Base-by-base conservation (phyloP, 176 grass and related monocot species). In the Zizania latifolia region DNA sequence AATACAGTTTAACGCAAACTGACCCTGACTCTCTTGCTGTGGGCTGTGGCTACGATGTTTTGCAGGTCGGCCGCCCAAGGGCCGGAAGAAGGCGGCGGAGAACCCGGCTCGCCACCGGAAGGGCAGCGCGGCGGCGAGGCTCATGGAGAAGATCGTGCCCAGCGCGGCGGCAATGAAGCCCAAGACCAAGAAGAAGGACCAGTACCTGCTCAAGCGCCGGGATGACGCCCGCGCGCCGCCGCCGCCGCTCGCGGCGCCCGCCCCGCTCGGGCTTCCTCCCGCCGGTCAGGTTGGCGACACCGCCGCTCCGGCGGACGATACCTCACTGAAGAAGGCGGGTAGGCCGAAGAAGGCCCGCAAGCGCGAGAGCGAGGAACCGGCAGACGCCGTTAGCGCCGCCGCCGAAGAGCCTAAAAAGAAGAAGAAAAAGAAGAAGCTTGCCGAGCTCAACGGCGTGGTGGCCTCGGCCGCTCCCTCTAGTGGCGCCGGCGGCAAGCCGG, bases 141-240 rank as follows among this genome's bases (percentile, higher is more conserved):
- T 84, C 70, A 80, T 88, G 86, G 83, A 84, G 58, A 62, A 78
- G 58, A 82, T 79, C 51, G 11, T 82, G 1, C 77, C 85, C 0
- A 61, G 62, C 0, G 72, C 77, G 15, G 71, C 78, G n/a, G 75
- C 75, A n/a, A 68, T 86, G 58, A 87, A 81, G 59, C 15, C 41
- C 58, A 71, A 84, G 48, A 38, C 76, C 48, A 62, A 58, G 76
- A 92, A 92, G 82, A 93, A 94, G 76, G 88, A 95, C 80, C 93
- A 95, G 74, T 99, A 94, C 82, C 66, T 94, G 34, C 87, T 99
- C 36, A 99, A 99, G 85, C 91, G 89, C 33, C 88, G 96, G n/a
- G 89, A 99, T 4, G 85, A 88, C 40, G 76, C 39, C 2, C 72
- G 63, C 45, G 65, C 61, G 15, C 30, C 78, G 24, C 41, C 63